A percentile compares a stretch with the other conserved stretches of the same genome.
Conservation (phyloP, 768 basidiomycete genomes). For the Suillus brevipes region DNA sequence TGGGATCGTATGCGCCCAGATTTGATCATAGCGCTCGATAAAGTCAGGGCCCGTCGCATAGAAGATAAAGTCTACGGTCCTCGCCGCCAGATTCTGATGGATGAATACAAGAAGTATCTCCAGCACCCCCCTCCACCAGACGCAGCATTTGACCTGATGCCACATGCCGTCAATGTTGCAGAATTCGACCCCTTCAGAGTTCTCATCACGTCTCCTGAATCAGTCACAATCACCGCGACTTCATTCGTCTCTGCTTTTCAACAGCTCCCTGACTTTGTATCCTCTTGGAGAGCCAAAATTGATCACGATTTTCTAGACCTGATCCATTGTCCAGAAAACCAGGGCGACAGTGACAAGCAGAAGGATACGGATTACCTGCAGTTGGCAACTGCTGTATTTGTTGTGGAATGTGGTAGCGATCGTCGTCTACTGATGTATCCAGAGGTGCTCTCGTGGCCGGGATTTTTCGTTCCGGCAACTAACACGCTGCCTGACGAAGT, state of each 20-base stretch:
- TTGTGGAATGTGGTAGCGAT: neutral
- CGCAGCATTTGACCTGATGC: slow-evolving; percentile 5
- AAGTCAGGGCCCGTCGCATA: neutral
- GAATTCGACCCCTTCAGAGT: slow-evolving; percentile 2
- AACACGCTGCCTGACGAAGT: neutral
- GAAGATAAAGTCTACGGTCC: neutral
- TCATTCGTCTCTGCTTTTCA: slow-evolving; percentile 7
- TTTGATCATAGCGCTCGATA: neutral
- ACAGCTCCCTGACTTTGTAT: slow-evolving; percentile 1
- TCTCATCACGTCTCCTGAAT: slow-evolving; percentile 6
- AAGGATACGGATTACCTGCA: neutral
- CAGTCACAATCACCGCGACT: neutral
- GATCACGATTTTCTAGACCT: slow-evolving; percentile 1
- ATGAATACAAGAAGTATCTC: slow-evolving; percentile 2
- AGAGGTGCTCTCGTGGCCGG: slow-evolving; percentile 3
- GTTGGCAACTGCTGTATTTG: slow-evolving; percentile 3
- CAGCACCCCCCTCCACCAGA: neutral
- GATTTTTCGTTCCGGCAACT: neutral
- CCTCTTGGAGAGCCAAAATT: slow-evolving; percentile 6
- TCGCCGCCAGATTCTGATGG: neutral
- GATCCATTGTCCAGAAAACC: neutral
- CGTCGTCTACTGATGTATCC: slow-evolving; percentile 3
- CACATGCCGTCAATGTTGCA: slow-evolving; percentile 2
- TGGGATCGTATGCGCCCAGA: slow-evolving; percentile 5
- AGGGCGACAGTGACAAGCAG: neutral